These are phyloP conservation scores for Podaxis mareebaensis DNA, from an alignment of 768 basidiomycete species.

Conservation along the genomic window DNA sequence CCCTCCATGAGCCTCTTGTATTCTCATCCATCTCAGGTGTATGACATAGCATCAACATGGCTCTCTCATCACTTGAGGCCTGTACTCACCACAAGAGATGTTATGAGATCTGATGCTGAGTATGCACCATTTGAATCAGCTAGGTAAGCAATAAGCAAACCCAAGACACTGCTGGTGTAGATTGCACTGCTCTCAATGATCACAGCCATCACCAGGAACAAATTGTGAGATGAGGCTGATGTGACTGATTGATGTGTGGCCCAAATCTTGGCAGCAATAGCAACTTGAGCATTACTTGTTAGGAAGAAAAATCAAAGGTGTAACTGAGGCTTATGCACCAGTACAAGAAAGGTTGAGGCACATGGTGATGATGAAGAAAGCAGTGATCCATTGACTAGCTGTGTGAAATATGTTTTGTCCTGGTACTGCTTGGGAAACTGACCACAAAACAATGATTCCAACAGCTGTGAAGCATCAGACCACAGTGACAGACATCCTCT, in stretches of 20 bases:
- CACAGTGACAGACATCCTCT: neutral
- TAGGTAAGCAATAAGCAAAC: neutral
- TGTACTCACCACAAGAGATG: constrained; percentile 4
- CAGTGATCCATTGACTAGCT: neutral
- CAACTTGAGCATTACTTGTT: neutral
- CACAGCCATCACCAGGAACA: constrained; percentile 3
- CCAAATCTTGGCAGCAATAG: constrained; percentile 8
- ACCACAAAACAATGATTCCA: constrained; percentile 1
- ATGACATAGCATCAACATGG: neutral
- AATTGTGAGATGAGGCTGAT: neutral
- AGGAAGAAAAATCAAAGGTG: too few relatives aligned
- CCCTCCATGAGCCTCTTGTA: too few relatives aligned
- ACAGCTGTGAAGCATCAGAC: neutral
- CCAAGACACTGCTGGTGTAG: neutral
- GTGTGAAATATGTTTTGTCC: constrained; percentile 2
- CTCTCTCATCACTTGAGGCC: neutral
- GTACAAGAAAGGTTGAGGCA: constrained; percentile 6
- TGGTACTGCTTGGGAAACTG: neutral
- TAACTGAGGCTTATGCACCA: neutral
- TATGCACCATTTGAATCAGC: constrained; percentile 4
- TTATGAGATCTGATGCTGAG: constrained; percentile 3
- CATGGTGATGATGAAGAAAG: constrained; percentile 9
- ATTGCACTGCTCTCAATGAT: constrained; percentile 8
- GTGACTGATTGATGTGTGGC: neutral
- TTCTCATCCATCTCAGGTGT: too few relatives aligned